A percentile compares a stretch with the other conserved stretches of the same genome.
phyloP scores from a whole-genome alignment of 148 eudicot genomes.

The Talinum fruticosum region DNA sequence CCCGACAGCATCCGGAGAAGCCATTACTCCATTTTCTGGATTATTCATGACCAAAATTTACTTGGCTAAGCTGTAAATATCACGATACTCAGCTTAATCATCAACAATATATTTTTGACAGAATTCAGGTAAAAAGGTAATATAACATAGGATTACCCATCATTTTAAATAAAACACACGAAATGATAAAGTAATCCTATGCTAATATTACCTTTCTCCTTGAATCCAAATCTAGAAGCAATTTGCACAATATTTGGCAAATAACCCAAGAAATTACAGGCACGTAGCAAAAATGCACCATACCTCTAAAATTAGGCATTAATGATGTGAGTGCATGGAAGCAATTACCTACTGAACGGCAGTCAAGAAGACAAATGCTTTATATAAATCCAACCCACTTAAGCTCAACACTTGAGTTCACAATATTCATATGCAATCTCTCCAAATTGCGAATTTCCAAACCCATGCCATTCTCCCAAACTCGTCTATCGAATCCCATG shows the following conservation, averaged over 20 bases:
- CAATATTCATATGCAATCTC: neutral
- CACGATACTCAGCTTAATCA: neutral
- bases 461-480: too few species aligned
- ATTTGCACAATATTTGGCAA: neutral
- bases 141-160: neutral
- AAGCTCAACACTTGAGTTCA: neutral
- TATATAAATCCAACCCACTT: neutral
- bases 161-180: too few species aligned
- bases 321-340: neutral
- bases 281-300: neutral
- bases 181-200: neutral
- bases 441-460: neutral
- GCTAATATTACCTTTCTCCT: neutral
- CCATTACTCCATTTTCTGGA: constrained; percentile 16
- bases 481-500: too few species aligned
- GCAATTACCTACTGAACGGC: neutral
- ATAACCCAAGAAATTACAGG: neutral
- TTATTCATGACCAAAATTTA: constrained; percentile 23
- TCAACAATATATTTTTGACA: too few species aligned
- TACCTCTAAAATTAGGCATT: neutral
- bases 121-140: too few species aligned
- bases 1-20: constrained; percentile 17
- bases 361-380: neutral
- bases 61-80: constrained; percentile 14
- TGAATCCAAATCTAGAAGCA: neutral